Evolutionary conservation across 139 green algal genomes (phyloP).

Genomic region (Chlorella sp.): DNA sequence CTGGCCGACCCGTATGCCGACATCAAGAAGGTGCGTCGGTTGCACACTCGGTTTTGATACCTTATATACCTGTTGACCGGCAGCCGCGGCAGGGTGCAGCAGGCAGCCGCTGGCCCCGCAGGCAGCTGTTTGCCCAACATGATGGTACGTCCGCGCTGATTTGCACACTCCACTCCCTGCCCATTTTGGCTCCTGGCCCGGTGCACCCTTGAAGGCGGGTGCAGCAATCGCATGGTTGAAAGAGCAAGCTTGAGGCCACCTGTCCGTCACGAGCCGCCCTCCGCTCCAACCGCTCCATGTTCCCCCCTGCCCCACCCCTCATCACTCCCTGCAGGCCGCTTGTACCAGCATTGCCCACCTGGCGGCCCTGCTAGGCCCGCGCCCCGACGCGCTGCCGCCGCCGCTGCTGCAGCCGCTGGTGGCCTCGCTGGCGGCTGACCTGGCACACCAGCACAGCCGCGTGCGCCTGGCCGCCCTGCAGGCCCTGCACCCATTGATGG

Average conservation of each 20-base stretch:
- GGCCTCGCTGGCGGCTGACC: slow-evolving; percentile 45
- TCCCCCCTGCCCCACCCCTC: background rate
- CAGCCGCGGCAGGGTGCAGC: background rate
- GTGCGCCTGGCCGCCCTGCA: slow-evolving; percentile 60
- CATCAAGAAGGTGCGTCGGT: slow-evolving; percentile 67
- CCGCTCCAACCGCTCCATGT: background rate
- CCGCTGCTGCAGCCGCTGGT: slow-evolving; percentile 48
- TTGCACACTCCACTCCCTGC: too few relatives aligned
- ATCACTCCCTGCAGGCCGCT: slow-evolving; percentile 26
- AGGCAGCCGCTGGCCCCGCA: background rate
- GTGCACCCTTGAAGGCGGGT: too few relatives aligned
- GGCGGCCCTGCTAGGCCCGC: background rate
- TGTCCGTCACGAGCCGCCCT: background rate
- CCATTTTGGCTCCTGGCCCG: too few relatives aligned
- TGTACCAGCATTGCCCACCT: slow-evolving; percentile 44
- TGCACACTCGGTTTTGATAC: too few relatives aligned
- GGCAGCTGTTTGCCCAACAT: too few relatives aligned
- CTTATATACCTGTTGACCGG: too few relatives aligned
- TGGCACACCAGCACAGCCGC: slow-evolving; percentile 74
- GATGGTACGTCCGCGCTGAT: too few relatives aligned
- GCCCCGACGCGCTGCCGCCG: slow-evolving; percentile 30
- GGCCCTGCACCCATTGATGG: slow-evolving; percentile 64
- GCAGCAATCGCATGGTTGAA: too few relatives aligned
- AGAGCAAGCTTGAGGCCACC: background rate
- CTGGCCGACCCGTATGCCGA: slow-evolving; percentile 79